Conservation (phyloP, 1,284 basidiomycete species). For the Cerioporus squamosus region DNA sequence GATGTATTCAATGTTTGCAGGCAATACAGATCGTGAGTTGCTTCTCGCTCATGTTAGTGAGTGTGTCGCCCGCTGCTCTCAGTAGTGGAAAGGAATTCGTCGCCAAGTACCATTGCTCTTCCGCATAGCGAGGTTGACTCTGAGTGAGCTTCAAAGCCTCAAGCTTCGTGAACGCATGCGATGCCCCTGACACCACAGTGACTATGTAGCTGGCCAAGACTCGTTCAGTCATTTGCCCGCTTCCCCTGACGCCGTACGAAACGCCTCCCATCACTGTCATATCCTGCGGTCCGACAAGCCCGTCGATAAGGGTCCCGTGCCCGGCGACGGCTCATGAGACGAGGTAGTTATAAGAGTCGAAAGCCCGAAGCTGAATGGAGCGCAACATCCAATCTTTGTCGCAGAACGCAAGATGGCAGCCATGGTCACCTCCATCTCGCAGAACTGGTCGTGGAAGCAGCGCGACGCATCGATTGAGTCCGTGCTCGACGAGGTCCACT, state of each 20-base stretch:
- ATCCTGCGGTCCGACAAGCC: constrained; percentile 8
- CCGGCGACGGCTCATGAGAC: background rate
- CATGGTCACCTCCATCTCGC: background rate
- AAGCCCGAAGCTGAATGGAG: too few species aligned
- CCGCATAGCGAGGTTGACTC: background rate
- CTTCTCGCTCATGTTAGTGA: too few species aligned
- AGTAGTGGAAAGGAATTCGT: too few species aligned
- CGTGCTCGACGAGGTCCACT: constrained; percentile 19
- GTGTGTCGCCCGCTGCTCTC: too few species aligned
- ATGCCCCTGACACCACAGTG: too few species aligned
- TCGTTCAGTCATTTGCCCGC: too few species aligned
- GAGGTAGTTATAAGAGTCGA: background rate
- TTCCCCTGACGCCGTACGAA: background rate
- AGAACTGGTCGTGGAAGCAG: constrained; percentile 30
- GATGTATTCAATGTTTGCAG: background rate
- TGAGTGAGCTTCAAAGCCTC: too few species aligned
- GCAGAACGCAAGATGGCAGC: constrained; percentile 5
- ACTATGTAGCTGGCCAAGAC: too few species aligned
- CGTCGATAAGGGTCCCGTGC: constrained; percentile 5
- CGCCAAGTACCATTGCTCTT: too few species aligned
- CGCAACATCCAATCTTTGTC: background rate
- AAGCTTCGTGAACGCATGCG: too few species aligned
- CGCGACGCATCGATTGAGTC: constrained; percentile 14
- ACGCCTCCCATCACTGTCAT: too few species aligned
- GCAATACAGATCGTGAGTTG: background rate